Base-by-base conservation (phyloP, 305 asterid genomes). In the Solanum aculeatissimum region DNA sequence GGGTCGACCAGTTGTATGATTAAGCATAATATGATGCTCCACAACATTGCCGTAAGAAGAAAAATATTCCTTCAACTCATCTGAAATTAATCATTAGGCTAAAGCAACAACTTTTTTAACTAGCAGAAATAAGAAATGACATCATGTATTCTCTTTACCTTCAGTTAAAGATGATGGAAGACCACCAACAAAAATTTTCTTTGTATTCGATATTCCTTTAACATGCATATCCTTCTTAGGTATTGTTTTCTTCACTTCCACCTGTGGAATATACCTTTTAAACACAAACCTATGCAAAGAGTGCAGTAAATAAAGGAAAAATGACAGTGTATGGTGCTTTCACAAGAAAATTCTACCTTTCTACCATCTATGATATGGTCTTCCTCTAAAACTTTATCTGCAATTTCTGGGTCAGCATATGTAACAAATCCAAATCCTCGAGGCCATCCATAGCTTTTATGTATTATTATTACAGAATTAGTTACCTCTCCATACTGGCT, bases 361-460 rank as follows among this genome's bases (percentile, higher is more conserved):
- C 95, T 91, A 63, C 95, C 98, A 89, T 93, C 98, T 78, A 96
- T 93, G 81, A 89, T 87, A 89, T 95, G 97, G 68, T 95, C 97
- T 89, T 93, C 94, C 89, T 88, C 90, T 84, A 93, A 87, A 88
- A 95, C 98, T 89, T 89, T 93, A 75, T 92, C 91, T 74, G 98
- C 97, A 89, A 92, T 95, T 86, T 92, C 92, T 71, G 92, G 87
- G 84, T 93, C 97, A 51, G 93, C 91, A 93, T 92, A 96, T 69
- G 98, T 94, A 21, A 94, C 93, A 85, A 96, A 96, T 58, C 99
- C 99, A 88, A 93, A 94, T 70, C 98, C 99, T 18, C 97, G 95
- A 23, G 95, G 98, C 72, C 97, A 90, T 86, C 98, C 99, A 35
- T 97, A 85, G 79, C 88, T 55, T 89, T 91, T 93, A 90, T 94